phyloP scores from a whole-genome alignment of 805 yeast genomes.

The Danielia reshetovae region DNA sequence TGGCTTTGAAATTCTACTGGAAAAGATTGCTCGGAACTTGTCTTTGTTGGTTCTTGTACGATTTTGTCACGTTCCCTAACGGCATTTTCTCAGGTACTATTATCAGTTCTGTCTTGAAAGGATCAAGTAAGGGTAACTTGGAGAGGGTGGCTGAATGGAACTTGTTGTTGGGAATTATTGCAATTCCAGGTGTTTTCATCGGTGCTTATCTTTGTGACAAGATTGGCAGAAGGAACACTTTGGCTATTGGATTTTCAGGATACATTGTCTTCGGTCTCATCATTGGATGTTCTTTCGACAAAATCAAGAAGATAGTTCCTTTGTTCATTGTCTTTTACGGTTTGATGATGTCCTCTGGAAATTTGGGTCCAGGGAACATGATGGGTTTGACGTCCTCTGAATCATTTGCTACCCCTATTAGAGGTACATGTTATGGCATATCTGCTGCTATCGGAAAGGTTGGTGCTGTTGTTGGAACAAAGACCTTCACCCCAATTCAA shows the following conservation, averaged over 20 bases:
- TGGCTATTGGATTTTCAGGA: constrained; percentile 68
- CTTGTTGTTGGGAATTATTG: constrained; percentile 57
- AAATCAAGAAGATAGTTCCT: constrained; percentile 53
- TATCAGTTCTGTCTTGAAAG: constrained; percentile 46
- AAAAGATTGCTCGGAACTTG: constrained; percentile 62
- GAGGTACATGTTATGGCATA: constrained; percentile 73
- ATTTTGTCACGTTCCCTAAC: constrained; percentile 77
- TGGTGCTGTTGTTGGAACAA: constrained; percentile 82
- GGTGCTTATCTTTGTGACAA: constrained; percentile 65
- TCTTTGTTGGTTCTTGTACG: constrained; percentile 76
- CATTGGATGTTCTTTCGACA: constrained; percentile 60
- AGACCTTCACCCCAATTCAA: constrained; percentile 67
- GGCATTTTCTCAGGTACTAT: constrained; percentile 66
- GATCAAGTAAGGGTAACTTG: constrained; percentile 32
- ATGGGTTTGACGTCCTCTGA: constrained; percentile 66
- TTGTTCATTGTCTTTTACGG: constrained; percentile 72
- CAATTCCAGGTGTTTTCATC: constrained; percentile 68
- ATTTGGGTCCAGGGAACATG: constrained; percentile 76
- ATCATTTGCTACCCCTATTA: constrained; percentile 68
- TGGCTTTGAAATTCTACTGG: constrained; percentile 68
- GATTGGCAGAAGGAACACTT: constrained; percentile 68
- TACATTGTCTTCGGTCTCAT: constrained; percentile 69
- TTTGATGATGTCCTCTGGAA: constrained; percentile 64
- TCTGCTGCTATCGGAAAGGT: constrained; percentile 80
- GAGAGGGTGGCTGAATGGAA: constrained; percentile 71